These are phyloP conservation scores for Pezicula radicicola DNA, from an alignment of 2,329 filamentous ascomycete species.

Conservation along the genomic window DNA sequence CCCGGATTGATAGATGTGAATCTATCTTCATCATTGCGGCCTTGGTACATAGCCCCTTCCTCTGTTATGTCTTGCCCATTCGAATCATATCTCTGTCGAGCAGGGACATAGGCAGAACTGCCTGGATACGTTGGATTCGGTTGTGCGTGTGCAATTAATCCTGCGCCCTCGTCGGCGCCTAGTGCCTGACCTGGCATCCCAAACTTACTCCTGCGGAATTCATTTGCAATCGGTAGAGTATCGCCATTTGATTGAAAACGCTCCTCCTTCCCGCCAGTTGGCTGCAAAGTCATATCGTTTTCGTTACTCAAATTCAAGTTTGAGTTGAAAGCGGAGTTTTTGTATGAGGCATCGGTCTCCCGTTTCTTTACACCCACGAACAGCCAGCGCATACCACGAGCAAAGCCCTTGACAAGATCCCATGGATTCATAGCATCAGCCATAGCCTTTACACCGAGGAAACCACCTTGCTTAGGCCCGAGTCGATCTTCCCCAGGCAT, in stretches of 20 bases:
- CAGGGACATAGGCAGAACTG: constrained; percentile 20
- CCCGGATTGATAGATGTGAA: neutral
- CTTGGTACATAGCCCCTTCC: neutral
- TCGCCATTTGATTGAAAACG: constrained; percentile 13
- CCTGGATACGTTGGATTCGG: constrained; percentile 21
- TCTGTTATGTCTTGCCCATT: constrained; percentile 21
- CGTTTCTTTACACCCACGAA: constrained; percentile 68
- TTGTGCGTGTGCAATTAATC: constrained; percentile 26
- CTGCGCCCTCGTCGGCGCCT: constrained; percentile 22
- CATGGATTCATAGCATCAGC: constrained; percentile 74
- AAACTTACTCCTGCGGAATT: constrained; percentile 26
- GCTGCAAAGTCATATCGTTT: constrained; percentile 19
- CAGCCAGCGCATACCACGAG: constrained; percentile 76
- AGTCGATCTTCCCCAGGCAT: constrained; percentile 41
- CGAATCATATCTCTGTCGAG: constrained; percentile 24
- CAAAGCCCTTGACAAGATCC: constrained; percentile 79
- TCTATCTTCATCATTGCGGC: neutral
- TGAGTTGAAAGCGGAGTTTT: constrained; percentile 15
- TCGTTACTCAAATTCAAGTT: constrained; percentile 11
- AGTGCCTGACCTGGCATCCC: constrained; percentile 14
- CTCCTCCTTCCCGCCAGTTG: constrained; percentile 7
- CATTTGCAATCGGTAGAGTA: constrained; percentile 25
- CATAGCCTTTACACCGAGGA: constrained; percentile 62
- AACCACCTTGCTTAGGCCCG: constrained; percentile 58
- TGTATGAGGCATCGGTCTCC: constrained; percentile 49